These are phyloP conservation scores for Euphorbia lathyris DNA, from an alignment of 345 rosid species.

Conservation along the genomic window DNA sequence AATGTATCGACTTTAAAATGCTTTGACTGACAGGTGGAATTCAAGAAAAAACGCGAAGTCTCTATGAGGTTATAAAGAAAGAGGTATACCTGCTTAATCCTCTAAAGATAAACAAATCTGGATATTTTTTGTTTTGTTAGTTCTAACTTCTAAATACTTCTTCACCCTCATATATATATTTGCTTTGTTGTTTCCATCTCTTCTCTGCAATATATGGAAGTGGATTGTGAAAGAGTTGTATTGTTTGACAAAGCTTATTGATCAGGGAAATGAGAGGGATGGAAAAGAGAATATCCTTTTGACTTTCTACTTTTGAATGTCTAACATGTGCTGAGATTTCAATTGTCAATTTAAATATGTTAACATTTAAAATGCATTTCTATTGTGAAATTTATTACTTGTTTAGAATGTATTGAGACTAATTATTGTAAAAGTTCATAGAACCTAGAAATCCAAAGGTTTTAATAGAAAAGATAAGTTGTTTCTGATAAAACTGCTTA, in stretches of 20 bases:
- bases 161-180: not conserved
- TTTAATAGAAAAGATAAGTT: not conserved
- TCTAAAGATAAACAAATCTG: not conserved
- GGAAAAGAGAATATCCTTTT: conserved; percentile 71
- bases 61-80: conserved; percentile 49
- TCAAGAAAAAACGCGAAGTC: conserved; percentile 42
- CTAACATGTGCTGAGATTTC: conserved; percentile 6
- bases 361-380: not conserved
- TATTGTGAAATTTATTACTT: not conserved
- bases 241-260: conserved; percentile 28
- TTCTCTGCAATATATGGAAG: conserved; percentile 14
- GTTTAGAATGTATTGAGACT: not conserved
- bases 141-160: not conserved
- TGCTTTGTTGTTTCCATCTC: not conserved
- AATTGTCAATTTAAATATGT: not conserved
- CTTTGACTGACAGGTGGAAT: conserved; percentile 40
- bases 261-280: conserved; percentile 56
- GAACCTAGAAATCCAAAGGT: not conserved
- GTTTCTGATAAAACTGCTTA: not conserved
- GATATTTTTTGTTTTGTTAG: not conserved
- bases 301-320: not conserved
- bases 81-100: conserved; percentile 26
- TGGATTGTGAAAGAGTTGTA: conserved; percentile 46
- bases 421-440: not conserved
- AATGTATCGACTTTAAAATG: conserved; percentile 4